A percentile compares a stretch with the other conserved stretches of the same genome.
Conservation (phyloP, 108 stramenopile genomes). For the Cyclotella atomus region DNA sequence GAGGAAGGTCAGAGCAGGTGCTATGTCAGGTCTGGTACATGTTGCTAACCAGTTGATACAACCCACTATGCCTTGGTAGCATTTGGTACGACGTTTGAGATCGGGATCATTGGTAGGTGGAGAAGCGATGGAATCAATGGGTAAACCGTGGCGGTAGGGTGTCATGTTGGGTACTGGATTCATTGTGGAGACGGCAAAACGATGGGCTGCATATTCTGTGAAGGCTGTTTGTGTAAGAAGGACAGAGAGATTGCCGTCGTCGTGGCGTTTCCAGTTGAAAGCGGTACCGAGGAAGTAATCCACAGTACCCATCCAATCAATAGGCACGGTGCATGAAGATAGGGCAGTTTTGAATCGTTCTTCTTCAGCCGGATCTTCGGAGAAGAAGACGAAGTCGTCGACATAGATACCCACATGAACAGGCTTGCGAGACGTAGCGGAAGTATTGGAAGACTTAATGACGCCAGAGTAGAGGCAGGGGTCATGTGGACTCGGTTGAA, state of each 20-base stretch:
- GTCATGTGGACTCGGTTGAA: slow-evolving; percentile 10
- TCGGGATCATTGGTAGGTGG: background rate
- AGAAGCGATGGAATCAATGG: slow-evolving; percentile 7
- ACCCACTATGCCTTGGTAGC: background rate
- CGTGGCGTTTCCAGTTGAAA: background rate
- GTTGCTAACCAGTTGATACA: slow-evolving; percentile 9
- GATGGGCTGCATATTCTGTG: background rate
- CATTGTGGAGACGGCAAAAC: background rate
- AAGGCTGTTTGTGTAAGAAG: background rate
- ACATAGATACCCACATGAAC: slow-evolving; percentile 3
- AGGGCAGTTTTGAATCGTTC: background rate
- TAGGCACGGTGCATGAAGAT: background rate
- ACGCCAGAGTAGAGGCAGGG: slow-evolving; percentile 16
- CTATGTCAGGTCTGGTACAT: background rate
- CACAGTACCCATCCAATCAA: slow-evolving; percentile 8
- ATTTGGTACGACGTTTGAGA: background rate
- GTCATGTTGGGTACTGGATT: background rate
- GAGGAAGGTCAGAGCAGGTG: background rate
- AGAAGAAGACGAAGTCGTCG: slow-evolving; percentile 7
- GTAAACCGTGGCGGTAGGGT: background rate
- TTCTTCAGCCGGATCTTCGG: slow-evolving; percentile 6
- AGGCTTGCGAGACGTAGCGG: background rate
- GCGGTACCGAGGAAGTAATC: slow-evolving; percentile 1
- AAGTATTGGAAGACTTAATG: background rate
- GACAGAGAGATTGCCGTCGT: background rate